A percentile compares a stretch with the other conserved stretches of the same genome.
Evolutionary conservation across 129 eudicot species (phyloP).

Genomic region (Scalesia atractyloides): DNA sequence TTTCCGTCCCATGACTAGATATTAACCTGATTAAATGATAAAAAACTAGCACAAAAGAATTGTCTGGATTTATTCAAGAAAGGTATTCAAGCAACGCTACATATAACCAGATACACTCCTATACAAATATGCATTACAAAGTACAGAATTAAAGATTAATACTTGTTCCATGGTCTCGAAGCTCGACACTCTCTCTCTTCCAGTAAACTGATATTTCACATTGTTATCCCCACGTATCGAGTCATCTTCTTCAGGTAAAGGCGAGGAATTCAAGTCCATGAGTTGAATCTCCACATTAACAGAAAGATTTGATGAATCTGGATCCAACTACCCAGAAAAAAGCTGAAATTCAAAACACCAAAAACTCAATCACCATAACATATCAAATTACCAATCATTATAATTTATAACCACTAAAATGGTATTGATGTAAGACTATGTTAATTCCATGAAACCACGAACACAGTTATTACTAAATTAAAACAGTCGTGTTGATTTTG

Average conservation of each 20-base stretch:
- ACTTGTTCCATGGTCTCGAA: constrained; percentile 42
- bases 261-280: constrained; percentile 72
- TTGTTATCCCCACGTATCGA: constrained; percentile 28
- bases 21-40: constrained; percentile 17
- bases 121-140: constrained; percentile 22
- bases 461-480: background rate
- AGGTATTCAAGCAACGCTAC: background rate
- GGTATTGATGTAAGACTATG: background rate
- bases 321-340: constrained; percentile 24
- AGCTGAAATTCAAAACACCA: constrained; percentile 23
- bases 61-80: background rate
- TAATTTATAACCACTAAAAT: background rate
- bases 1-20: constrained; percentile 10
- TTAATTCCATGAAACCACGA: background rate
- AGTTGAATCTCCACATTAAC: constrained; percentile 42
- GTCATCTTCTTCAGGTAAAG: constrained; percentile 67
- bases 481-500: background rate
- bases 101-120: background rate
- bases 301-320: constrained; percentile 15
- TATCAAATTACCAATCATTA: constrained; percentile 4
- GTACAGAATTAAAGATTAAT: constrained; percentile 16
- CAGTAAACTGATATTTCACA: constrained; percentile 34
- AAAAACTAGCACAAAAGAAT: background rate
- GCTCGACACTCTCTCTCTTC: constrained; percentile 35
- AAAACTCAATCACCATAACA: constrained; percentile 17